Percentiles rank a stretch among this genome's conserved stretches.
phyloP scores from a whole-genome alignment of 2,329 filamentous ascomycete species.

The Alternaria ventricosa region DNA sequence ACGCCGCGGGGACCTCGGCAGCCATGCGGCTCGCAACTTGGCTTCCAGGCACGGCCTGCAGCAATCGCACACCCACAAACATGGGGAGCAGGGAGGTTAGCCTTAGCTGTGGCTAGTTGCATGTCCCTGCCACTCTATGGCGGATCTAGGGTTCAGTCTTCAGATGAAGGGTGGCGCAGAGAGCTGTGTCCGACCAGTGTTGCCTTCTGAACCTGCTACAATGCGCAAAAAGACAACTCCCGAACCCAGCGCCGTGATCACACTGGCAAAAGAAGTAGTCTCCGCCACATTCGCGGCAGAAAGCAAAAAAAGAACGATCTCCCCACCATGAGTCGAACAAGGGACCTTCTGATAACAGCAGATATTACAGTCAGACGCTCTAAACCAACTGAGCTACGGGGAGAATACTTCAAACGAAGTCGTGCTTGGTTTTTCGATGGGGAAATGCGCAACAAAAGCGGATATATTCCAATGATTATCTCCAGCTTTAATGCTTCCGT shows the following conservation, averaged over 20 bases:
- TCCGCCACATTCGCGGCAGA: background rate
- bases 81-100: background rate
- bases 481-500: background rate
- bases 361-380: conserved; percentile 48
- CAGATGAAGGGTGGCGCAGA: background rate
- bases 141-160: background rate
- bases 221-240: background rate
- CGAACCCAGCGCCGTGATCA: background rate
- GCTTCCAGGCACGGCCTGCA: conserved; percentile 8
- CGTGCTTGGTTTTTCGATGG: conserved; percentile 25
- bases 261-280: background rate
- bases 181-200: background rate
- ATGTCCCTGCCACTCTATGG: background rate
- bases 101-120: background rate
- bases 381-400: conserved; percentile 45
- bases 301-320: conserved; percentile 27
- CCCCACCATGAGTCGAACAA: conserved; percentile 43
- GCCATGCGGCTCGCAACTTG: conserved; percentile 15
- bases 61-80: conserved; percentile 1
- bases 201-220: too few relatives aligned
- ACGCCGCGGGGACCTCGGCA: conserved; percentile 9
- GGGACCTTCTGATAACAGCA: conserved; percentile 45
- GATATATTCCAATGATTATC: background rate
- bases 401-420: conserved; percentile 18
- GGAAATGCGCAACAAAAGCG: rapidly evolving